These are phyloP conservation scores for Camellia granthamiana DNA, from an alignment of 148 eudicot genomes.

Conservation along the genomic window DNA sequence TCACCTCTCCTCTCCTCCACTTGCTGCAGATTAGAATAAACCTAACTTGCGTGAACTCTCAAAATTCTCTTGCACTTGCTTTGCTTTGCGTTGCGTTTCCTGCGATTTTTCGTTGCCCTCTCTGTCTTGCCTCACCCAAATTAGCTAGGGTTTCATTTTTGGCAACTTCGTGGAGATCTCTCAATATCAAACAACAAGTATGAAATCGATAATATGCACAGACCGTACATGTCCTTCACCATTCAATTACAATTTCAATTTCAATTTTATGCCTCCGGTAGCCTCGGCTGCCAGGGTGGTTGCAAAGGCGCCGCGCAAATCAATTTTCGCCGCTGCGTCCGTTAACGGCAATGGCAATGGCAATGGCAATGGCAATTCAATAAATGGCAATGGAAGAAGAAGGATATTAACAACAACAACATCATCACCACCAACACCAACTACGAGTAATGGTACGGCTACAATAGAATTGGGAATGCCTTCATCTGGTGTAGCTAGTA, in stretches of 20 bases:
- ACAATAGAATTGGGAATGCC: not conserved
- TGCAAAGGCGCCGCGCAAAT: constrained; percentile 2
- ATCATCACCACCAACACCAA: not conserved
- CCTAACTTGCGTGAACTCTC: too few species aligned
- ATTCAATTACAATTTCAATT: not conserved
- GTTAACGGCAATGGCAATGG: constrained; percentile 6
- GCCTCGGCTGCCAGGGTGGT: not conserved
- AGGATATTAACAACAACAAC: not conserved
- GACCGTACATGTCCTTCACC: constrained; percentile 12
- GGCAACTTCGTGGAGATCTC: too few species aligned
- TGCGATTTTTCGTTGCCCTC: too few species aligned
- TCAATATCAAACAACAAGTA: not conserved
- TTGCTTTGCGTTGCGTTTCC: too few species aligned
- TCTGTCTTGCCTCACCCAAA: too few species aligned
- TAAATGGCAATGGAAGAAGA: constrained; percentile 29
- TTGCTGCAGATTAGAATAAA: too few species aligned
- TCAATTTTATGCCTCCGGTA: not conserved
- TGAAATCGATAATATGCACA: constrained; percentile 24
- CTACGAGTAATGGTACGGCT: not conserved
- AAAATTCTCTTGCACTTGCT: too few species aligned
- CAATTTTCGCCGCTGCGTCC: constrained; percentile 5
- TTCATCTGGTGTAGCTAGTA: constrained; percentile 20
- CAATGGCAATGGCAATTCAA: constrained; percentile 15
- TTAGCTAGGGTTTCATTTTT: too few species aligned
- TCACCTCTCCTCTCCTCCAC: too few species aligned